Conservation (phyloP, 768 basidiomycete genomes). For the Cystoderma amianthinum region DNA sequence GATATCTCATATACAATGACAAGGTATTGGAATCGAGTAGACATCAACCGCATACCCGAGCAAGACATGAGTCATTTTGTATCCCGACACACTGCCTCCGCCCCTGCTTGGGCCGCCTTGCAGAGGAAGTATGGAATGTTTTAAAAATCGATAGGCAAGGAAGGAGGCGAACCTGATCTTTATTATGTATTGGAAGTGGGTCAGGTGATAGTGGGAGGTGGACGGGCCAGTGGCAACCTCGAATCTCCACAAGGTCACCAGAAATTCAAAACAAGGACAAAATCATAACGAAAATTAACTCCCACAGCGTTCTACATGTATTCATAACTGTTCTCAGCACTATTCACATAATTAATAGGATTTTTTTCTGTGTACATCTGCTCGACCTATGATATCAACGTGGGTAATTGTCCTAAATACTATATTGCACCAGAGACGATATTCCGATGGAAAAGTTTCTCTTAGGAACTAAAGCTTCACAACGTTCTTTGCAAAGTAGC, state of each 20-base stretch:
- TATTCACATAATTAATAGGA: not conserved
- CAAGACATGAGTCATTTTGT: conserved; percentile 81
- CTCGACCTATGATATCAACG: not conserved
- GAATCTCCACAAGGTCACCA: not conserved
- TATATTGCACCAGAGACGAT: too few species aligned
- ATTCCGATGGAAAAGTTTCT: too few species aligned
- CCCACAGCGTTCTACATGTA: too few species aligned
- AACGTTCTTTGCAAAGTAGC: too few species aligned
- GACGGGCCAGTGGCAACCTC: not conserved
- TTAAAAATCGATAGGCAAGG: conserved; percentile 5
- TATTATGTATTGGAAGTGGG: not conserved
- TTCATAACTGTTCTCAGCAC: too few species aligned
- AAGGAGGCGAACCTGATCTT: not conserved
- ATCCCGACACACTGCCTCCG: conserved; percentile 47
- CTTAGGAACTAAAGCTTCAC: too few species aligned
- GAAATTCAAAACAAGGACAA: not conserved
- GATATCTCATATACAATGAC: conserved; percentile 69
- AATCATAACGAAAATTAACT: too few species aligned
- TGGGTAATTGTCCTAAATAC: too few species aligned
- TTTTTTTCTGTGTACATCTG: not conserved
- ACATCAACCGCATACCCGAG: conserved; percentile 82
- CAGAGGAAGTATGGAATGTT: conserved; percentile 67
- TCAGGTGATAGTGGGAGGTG: not conserved
- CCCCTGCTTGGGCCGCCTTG: conserved; percentile 68
- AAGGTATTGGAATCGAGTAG: conserved; percentile 76